phyloP scores from a whole-genome alignment of 306 rosid genomes.

The Malus fusca region DNA sequence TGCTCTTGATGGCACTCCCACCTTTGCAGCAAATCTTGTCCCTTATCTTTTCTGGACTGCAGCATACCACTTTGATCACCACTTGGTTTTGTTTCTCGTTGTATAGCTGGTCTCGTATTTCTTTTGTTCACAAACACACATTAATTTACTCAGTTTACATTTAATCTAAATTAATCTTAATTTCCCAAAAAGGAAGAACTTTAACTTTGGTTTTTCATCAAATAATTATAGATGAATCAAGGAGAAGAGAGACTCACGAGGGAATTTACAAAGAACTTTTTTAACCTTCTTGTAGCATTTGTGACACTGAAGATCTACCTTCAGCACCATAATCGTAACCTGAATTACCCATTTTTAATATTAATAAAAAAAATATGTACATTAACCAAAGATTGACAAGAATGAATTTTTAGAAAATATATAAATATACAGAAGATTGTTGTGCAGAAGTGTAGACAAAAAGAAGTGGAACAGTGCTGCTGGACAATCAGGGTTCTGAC shows the following conservation, averaged over 20 bases:
- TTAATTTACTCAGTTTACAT: constrained; percentile 16
- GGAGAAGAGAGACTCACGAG: constrained; percentile 52
- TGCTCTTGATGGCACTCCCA: constrained; percentile 48
- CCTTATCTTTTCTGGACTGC: constrained; percentile 64
- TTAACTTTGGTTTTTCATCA: too few species aligned
- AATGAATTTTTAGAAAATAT: background rate
- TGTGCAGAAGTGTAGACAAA: too few species aligned
- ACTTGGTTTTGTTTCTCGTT: constrained; percentile 52
- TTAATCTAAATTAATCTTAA: background rate
- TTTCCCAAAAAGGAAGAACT: too few species aligned
- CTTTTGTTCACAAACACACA: constrained; percentile 42
- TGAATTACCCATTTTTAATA: background rate
- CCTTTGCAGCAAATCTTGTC: constrained; percentile 53
- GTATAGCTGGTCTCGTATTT: constrained; percentile 64
- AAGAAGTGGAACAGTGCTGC: background rate
- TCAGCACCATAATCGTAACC: constrained; percentile 49
- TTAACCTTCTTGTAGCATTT: constrained; percentile 72
- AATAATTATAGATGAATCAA: background rate
- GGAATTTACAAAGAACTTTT: constrained; percentile 54
- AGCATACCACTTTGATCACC: constrained; percentile 55
- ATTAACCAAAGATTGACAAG: too few species aligned
- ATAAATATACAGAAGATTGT: background rate
- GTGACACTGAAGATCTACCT: constrained; percentile 65
- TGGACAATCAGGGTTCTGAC: background rate
- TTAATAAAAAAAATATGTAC: too few species aligned